Percentiles rank a stretch among this genome's conserved stretches.
phyloP scores from a whole-genome alignment of 2,329 filamentous ascomycete genomes.

The Aspergillus sp. region DNA sequence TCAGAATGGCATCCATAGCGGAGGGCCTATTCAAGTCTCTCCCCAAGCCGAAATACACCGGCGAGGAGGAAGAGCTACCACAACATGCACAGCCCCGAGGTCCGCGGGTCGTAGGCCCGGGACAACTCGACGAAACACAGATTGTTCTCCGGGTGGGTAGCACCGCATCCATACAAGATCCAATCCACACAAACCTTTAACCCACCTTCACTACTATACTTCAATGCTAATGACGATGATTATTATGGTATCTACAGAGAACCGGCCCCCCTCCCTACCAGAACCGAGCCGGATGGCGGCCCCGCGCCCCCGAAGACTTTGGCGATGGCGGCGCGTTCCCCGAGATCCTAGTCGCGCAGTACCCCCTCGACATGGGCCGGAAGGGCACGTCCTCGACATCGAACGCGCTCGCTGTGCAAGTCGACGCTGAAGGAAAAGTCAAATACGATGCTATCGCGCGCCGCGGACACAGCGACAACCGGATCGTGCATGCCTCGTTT shows the following conservation, averaged over 20 bases:
- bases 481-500: constrained; percentile 92
- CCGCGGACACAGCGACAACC: constrained; percentile 79
- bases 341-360: constrained; percentile 90
- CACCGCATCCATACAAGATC: background rate
- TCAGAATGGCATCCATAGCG: constrained; percentile 65
- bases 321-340: constrained; percentile 96
- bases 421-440: constrained; percentile 87
- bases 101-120: constrained; percentile 77
- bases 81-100: constrained; percentile 72
- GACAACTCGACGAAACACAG: constrained; percentile 80
- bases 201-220: background rate
- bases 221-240: constrained; percentile 19
- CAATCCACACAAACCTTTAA: no score
- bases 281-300: constrained; percentile 85
- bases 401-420: constrained; percentile 89
- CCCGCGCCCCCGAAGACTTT: constrained; percentile 85
- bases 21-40: constrained; percentile 76
- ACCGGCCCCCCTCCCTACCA: constrained; percentile 85
- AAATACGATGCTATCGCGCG: constrained; percentile 95
- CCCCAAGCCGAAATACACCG: constrained; percentile 87
- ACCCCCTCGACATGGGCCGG: constrained; percentile 91
- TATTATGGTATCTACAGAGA: constrained; percentile 53
- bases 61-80: constrained; percentile 81
- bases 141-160: constrained; percentile 70
- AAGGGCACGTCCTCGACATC: constrained; percentile 69